Percentiles rank a stretch among this genome's conserved stretches.
phyloP scores from a whole-genome alignment of 2,329 filamentous ascomycete species.

The Teratosphaeria viscida region DNA sequence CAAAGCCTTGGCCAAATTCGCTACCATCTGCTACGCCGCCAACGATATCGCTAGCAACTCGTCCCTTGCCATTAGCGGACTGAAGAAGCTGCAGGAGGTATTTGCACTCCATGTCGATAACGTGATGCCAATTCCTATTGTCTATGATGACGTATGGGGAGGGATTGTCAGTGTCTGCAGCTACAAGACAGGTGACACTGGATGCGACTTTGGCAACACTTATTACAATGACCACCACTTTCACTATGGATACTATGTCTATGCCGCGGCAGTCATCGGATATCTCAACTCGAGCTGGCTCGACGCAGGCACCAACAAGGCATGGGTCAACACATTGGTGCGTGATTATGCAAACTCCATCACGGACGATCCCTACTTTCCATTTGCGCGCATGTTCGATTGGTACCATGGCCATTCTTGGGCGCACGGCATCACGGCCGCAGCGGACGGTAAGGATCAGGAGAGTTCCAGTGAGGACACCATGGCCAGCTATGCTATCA shows the following conservation, averaged over 20 bases:
- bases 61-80: slow-evolving; percentile 39
- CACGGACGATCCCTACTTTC: slow-evolving; percentile 61
- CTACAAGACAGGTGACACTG: slow-evolving; percentile 64
- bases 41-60: slow-evolving; percentile 48
- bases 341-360: slow-evolving; percentile 76
- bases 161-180: slow-evolving; percentile 68
- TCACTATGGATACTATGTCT: slow-evolving; percentile 75
- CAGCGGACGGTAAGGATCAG: slow-evolving; percentile 66
- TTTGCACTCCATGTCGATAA: slow-evolving; percentile 39
- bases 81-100: slow-evolving; percentile 39
- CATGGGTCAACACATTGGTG: slow-evolving; percentile 72
- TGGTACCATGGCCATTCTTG: slow-evolving; percentile 94
- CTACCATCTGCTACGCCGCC: slow-evolving; percentile 33
- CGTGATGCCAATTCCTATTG: slow-evolving; percentile 38
- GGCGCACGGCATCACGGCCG: slow-evolving; percentile 69
- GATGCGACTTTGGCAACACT: slow-evolving; percentile 80
- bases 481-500: slow-evolving; percentile 76
- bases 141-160: slow-evolving; percentile 57
- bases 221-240: slow-evolving; percentile 59
- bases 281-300: slow-evolving; percentile 70
- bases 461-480: slow-evolving; percentile 87
- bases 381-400: slow-evolving; percentile 75
- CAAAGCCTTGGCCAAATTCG: slow-evolving; percentile 41
- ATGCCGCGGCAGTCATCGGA: slow-evolving; percentile 73
- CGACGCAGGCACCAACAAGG: slow-evolving; percentile 49